Base-by-base conservation (phyloP, 805 yeast genomes). In the Myxozyma neotropica region DNA sequence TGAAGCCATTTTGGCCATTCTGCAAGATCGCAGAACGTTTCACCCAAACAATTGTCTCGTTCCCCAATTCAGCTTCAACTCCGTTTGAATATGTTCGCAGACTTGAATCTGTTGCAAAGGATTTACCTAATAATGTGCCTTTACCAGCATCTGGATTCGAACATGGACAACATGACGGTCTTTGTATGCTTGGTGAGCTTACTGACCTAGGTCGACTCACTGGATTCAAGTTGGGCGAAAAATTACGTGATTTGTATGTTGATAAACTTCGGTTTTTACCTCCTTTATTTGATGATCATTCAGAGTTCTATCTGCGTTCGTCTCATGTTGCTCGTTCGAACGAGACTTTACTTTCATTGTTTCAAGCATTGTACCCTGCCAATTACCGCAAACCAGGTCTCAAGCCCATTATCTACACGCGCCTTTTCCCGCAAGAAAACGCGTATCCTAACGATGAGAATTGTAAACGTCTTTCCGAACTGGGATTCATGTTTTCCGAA, bases 401-500 rank as follows among this genome's bases (percentile, higher is more conserved):
- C 24, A 33, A 27, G 29, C 67, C 67, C 13, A 33, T 51, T n/a
- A 36, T 64, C 24, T 58, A 49, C 47, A 62, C 64, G 29, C 58
- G 67, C 1, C 51, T 64, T 19, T 58, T 57, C 45, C 60, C 67
- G 12, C 64, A 64, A 42, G 67, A 64, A 52, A 63, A 64, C 60
- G 38, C 66, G 48, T 63, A 60, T 38, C 67, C 67, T 23, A 64
- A 64, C 42, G 67, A 64, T 23, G 64, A 58, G 39, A 58, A 63
- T 54, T 64, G 67, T 54, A 53, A 52, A 21, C 56, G 67, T 2
- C 54, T 64, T 36, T 56, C 61, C 7, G 65, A 62, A 45, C 57
- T 64, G 8, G 59, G 62, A 7, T 59, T 55, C 29, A 59, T 64
- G 61, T 64, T 64, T 48, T 55, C 67, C 29, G 64, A 63, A 23